These are phyloP conservation scores for Aspergillus hiratsukae DNA, from an alignment of 2,329 filamentous ascomycete species.

Conservation along the genomic window DNA sequence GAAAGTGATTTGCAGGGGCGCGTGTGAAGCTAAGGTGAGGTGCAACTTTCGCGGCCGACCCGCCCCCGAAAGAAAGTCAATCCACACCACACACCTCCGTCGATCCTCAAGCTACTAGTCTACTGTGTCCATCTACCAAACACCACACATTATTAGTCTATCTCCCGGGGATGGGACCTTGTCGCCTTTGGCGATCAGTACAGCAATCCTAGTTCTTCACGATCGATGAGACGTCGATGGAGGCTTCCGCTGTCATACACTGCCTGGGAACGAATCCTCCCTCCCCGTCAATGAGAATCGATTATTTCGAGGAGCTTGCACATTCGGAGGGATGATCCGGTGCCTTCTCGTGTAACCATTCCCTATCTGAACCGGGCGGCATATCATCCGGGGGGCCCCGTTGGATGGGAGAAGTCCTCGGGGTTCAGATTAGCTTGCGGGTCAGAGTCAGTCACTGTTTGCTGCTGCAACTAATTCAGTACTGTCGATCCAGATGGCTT, in stretches of 20 bases:
- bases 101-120: constrained; percentile 1
- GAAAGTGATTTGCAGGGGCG: not conserved
- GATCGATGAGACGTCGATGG: constrained; percentile 3
- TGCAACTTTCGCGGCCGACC: not conserved
- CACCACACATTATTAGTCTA: not conserved
- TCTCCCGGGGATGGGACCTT: not conserved
- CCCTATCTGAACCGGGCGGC: constrained; percentile 23
- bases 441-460: constrained; percentile 16
- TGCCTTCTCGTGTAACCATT: constrained; percentile 22
- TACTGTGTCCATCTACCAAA: not conserved
- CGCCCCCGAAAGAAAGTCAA: constrained; percentile 1
- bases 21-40: constrained; percentile 1
- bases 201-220: constrained; percentile 5
- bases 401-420: constrained; percentile 17
- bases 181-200: constrained; percentile 1
- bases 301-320: constrained; percentile 12
- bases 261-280: constrained; percentile 1
- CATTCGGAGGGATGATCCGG: constrained; percentile 25
- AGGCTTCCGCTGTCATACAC: constrained; percentile 5
- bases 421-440: constrained; percentile 10
- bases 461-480: constrained; percentile 14
- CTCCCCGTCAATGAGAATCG: constrained; percentile 1
- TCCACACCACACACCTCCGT: constrained; percentile 1
- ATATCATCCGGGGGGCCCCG: constrained; percentile 27
- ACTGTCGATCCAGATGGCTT: constrained; percentile 8